phyloP scores from a whole-genome alignment of 208 protist species.

The Wallacemonas collosoma region DNA sequence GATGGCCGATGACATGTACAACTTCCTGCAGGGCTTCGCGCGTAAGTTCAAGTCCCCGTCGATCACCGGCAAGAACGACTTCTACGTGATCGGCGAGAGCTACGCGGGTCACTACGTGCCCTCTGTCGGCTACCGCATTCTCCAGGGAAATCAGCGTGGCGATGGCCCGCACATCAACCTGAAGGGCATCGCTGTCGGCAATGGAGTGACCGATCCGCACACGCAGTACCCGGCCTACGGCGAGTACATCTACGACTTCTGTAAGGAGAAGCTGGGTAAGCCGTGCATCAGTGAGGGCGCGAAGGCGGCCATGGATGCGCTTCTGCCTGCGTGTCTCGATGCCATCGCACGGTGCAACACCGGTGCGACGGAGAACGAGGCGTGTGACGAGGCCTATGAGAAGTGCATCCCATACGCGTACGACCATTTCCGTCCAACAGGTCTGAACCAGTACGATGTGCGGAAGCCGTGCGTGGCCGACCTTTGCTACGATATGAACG shows the following conservation, averaged over 20 bases:
- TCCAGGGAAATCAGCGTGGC: conserved; percentile 39
- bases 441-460: conserved; percentile 89
- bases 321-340: conserved; percentile 50
- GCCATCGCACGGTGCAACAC: conserved; percentile 43
- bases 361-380: not conserved
- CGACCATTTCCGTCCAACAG: conserved; percentile 26
- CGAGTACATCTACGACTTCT: conserved; percentile 63
- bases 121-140: conserved; percentile 42
- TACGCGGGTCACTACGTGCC: conserved; percentile 87
- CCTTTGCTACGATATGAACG: conserved; percentile 88
- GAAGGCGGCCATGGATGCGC: conserved; percentile 47
- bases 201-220: conserved; percentile 87
- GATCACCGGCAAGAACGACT: conserved; percentile 44
- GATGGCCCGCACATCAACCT: conserved; percentile 55
- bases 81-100: conserved; percentile 86
- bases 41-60: conserved; percentile 32
- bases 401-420: conserved; percentile 58
- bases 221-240: conserved; percentile 76
- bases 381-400: conserved; percentile 48
- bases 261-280: conserved; percentile 43
- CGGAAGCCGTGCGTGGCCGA: conserved; percentile 51
- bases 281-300: conserved; percentile 43
- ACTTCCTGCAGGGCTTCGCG: conserved; percentile 81
- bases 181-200: conserved; percentile 81
- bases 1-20: conserved; percentile 89